Base-by-base conservation (phyloP, 2,329 filamentous ascomycete genomes). In the Zymoseptoria passerinii region DNA sequence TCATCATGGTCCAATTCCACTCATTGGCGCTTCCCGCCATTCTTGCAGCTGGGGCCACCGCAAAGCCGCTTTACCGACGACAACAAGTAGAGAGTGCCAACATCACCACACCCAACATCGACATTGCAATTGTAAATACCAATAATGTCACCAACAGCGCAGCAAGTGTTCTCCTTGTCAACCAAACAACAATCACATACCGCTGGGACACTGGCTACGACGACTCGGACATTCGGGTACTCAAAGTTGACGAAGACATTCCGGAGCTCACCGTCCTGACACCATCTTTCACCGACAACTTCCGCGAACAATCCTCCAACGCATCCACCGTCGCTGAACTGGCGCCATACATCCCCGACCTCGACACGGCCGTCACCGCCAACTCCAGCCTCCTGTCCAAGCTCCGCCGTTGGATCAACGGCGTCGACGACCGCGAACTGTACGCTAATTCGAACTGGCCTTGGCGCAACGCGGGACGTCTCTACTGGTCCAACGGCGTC, bases 401-500 rank as follows among this genome's bases (percentile, higher is more conserved):
- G 16, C 35, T 44, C 13, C 35, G 35, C 35, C 35, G 35, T n/a
- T 52, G 50, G 50, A 52, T 52, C 23, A 52, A 52, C 18, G 50
- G 50, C 19, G n/a, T 8, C n/a, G 50, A 52, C 28, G 23, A 28
- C 13, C 50, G 50, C n/a, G 35, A 44, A 44, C 13, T 44, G 13
- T 44, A 44, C 54, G 48, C 18, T n/a, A 29, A 10, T 48, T 3
- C 27, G 6, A 13, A 27, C 55, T 52, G 51, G 23, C 55, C 55
- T 49, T 56, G 23, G 19, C 55, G 40, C 28, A 52, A 19, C 28
- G 51, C 50, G 10, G 55, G 55, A 18, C 50, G 50, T 23, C 48
- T 56, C 49, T 20, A 20, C 55, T 57, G 55, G 55, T 57, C 55
- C 35, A 57, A 57, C 50, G 55, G 55, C 23, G 50, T 57, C 29